Evolutionary conservation across 169 alveolate species (phyloP).

Genomic region (Cryptosporidium ubiquitum): DNA sequence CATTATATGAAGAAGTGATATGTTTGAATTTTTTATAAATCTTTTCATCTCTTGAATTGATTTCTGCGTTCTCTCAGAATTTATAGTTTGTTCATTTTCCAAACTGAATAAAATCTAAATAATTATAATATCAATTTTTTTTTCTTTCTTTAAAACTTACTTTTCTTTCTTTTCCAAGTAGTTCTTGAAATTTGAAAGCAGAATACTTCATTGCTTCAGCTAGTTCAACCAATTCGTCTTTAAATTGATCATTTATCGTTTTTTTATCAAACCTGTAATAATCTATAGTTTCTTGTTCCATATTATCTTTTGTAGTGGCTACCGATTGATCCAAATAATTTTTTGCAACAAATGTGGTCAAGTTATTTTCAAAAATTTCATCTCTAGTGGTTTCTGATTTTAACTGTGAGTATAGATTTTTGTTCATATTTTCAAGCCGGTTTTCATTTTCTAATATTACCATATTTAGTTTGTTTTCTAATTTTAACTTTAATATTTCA

Average conservation of each 20-base stretch:
- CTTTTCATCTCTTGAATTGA: slow-evolving; percentile 41
- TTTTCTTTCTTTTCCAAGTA: slow-evolving; percentile 43
- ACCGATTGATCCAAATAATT: not conserved
- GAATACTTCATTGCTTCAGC: slow-evolving; percentile 63
- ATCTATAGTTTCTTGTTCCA: not conserved
- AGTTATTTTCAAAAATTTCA: not conserved
- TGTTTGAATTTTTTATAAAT: not conserved
- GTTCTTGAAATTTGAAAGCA: slow-evolving; percentile 44
- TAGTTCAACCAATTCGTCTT: slow-evolving; percentile 34
- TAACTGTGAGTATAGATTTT: not conserved
- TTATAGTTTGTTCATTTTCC: slow-evolving; percentile 17
- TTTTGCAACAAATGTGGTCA: not conserved
- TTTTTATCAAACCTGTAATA: not conserved
- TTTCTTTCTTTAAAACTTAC: not conserved
- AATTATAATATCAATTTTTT: not conserved
- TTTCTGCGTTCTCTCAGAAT: slow-evolving; percentile 24
- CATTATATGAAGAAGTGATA: not conserved
- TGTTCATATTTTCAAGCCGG: not conserved
- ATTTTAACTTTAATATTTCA: slow-evolving; percentile 7
- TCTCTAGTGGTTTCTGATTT: not conserved
- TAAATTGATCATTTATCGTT: slow-evolving; percentile 11
- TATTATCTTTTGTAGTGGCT: not conserved
- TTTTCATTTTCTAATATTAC: not conserved
- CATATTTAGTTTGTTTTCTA: not conserved
- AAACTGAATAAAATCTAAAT: slow-evolving; percentile 17